Evolutionary conservation across 805 yeast species (phyloP).

Genomic region (Sungouiozyma ichnusensis): DNA sequence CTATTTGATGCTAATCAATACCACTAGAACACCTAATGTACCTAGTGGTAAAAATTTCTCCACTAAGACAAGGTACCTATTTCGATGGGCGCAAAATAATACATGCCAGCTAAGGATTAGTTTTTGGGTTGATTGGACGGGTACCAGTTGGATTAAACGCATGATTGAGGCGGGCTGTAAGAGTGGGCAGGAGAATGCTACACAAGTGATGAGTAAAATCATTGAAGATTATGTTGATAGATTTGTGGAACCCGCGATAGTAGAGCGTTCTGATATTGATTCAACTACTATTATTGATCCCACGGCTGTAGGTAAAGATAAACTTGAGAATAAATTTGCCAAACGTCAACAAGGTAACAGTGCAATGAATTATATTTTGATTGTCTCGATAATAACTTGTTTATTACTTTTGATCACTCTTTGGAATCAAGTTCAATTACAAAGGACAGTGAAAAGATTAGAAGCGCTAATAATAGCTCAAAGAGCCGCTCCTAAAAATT

Average conservation of each 20-base stretch:
- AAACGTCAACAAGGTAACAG: background rate
- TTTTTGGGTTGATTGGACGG: conserved; percentile 81
- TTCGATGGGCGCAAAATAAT: conserved; percentile 66
- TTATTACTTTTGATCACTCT: conserved; percentile 2
- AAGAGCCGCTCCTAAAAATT: background rate
- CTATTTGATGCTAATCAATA: conserved; percentile 49
- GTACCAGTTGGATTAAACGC: conserved; percentile 83
- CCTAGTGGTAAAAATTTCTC: conserved; percentile 82
- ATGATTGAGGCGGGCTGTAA: conserved; percentile 78
- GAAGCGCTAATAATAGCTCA: conserved; percentile 1
- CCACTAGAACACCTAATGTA: conserved; percentile 80
- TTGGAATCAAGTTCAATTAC: conserved; percentile 1
- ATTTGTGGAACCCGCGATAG: conserved; percentile 1
- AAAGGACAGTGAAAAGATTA: conserved; percentile 1
- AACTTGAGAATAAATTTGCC: background rate
- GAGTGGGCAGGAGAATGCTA: conserved; percentile 65
- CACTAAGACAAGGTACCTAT: conserved; percentile 59
- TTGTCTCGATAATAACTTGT: background rate
- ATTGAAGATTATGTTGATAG: conserved; percentile 20
- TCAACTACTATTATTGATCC: background rate
- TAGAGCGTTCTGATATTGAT: background rate
- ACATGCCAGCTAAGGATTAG: conserved; percentile 51
- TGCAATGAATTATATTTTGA: background rate
- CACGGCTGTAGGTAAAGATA: background rate
- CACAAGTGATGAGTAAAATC: conserved; percentile 35